phyloP scores from a whole-genome alignment of 2,329 filamentous ascomycete genomes.

The Diaporthe sp. region DNA sequence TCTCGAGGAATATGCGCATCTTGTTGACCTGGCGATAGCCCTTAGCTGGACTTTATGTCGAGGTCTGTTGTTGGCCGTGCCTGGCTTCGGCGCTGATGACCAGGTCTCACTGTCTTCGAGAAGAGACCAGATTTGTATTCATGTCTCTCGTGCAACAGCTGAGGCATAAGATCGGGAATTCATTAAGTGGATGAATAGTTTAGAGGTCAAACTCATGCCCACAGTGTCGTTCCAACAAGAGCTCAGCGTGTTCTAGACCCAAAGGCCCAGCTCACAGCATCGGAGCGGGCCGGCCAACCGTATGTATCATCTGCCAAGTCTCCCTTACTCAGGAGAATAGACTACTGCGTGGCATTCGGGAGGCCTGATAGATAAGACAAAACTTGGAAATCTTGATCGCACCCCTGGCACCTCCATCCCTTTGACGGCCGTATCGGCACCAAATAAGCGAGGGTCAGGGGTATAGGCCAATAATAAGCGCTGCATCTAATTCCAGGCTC shows the following conservation, averaged over 20 bases:
- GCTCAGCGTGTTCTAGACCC: neutral
- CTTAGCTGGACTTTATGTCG: neutral
- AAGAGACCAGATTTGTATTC: neutral
- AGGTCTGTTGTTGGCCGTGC: neutral
- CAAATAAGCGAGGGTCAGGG: no score
- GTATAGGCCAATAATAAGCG: no score
- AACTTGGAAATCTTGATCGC: conserved; percentile 31
- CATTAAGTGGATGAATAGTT: neutral
- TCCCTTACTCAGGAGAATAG: neutral
- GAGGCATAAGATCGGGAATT: neutral
- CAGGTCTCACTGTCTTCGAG: neutral
- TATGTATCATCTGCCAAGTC: neutral
- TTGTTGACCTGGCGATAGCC: neutral
- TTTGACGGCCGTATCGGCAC: no score
- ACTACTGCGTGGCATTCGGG: neutral
- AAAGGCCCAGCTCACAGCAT: neutral
- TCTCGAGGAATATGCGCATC: conserved; percentile 37
- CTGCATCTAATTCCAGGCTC: no score
- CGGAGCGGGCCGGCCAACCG: conserved; percentile 28
- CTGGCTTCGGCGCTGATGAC: neutral
- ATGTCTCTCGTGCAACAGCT: neutral
- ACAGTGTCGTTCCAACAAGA: neutral
- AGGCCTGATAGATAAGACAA: neutral
- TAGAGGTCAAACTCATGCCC: neutral
- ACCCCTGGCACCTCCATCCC: neutral